Evolutionary conservation across 352 stramenopile species (phyloP).

Genomic region (Pythium grandisporangium): DNA sequence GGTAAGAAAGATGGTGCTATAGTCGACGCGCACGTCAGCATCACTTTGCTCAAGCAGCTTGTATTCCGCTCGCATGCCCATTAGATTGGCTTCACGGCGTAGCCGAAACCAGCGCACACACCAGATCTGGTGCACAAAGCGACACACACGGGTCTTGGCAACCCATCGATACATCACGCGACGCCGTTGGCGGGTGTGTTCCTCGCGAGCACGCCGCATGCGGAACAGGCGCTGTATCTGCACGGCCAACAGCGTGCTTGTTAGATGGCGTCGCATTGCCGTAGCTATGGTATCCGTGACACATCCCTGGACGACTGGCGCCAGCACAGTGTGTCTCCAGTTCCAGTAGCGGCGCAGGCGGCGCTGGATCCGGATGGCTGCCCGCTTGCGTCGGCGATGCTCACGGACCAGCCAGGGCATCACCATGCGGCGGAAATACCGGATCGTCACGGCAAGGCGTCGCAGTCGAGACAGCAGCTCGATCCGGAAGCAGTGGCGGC

Average conservation of each 20-base stretch:
- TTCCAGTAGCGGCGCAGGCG: conserved; percentile 10
- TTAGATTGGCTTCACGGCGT: conserved; percentile 20
- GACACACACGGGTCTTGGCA: conserved; percentile 30
- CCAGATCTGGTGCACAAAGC: conserved; percentile 34
- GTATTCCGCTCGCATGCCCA: conserved; percentile 15
- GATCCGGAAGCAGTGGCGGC: conserved; percentile 15
- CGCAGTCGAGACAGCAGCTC: conserved; percentile 13
- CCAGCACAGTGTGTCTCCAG: conserved; percentile 12
- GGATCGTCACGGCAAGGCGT: conserved; percentile 18
- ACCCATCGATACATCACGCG: conserved; percentile 19
- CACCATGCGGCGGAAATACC: conserved; percentile 17
- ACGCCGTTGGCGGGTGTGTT: conserved; percentile 6
- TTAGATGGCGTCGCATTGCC: neutral
- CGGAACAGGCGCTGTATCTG: conserved; percentile 10
- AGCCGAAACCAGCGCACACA: conserved; percentile 19
- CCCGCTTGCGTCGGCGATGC: conserved; percentile 16
- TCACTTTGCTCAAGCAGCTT: conserved; percentile 15
- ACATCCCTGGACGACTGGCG: conserved; percentile 7
- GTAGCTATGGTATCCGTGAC: conserved; percentile 8
- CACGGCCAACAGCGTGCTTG: conserved; percentile 8
- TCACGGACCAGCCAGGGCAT: conserved; percentile 15
- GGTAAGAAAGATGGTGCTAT: conserved; percentile 18
- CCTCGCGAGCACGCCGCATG: neutral
- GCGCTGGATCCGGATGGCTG: conserved; percentile 22
- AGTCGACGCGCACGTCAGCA: conserved; percentile 14